Base-by-base conservation (phyloP, 2,329 filamentous ascomycete species). In the Paraphoma chrysanthemicola region DNA sequence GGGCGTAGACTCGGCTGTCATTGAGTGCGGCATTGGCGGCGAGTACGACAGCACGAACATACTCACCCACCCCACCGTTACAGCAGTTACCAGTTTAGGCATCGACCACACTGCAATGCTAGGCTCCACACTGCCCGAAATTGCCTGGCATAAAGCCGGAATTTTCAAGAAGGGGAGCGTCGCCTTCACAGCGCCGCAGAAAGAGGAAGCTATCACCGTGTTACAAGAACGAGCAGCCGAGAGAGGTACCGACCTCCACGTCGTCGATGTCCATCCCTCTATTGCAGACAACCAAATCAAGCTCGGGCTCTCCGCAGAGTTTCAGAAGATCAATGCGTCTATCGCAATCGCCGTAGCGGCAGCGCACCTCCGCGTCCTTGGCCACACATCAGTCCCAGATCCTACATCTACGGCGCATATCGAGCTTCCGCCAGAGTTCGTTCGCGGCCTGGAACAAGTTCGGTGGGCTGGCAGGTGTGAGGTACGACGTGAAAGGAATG, bases 41-140 rank as follows among this genome's bases (percentile, higher is more conserved):
- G 92, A 97, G 78, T 93, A 93, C 69, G 94, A 98, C 71, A 90
- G 90, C 29, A 99, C 95, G 9, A 98, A 98, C 70, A 85, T 98
- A 18, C 77, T 99, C 6, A 81, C 83, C 10, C 83, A 85, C 11
- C 90, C 93, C 1, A 88, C 86, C 6, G 89, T 88, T 1, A 85
- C 88, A 1, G 90, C 90, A 0, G 88, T 97, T 38, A 89, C 92
- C 17, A 92, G 89, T 68, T 76, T 97, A 43, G 93, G 92, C 3
- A 90, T 97, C 57, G 93, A 97, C 68, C 93, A 97, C 75, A 88
- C 90, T 1, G 87, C 85, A 4, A 88, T 96, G 83, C 81, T 97
- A 36, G 93, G 93, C 10, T 82, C 85, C 38, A 93, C 92, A 0
- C 85, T 94, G 48, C 88, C 90, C 54, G 82, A 92, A 69, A 97